Evolutionary conservation across 2,329 filamentous ascomycete genomes (phyloP), one percentile per base, ranked within the genome.

Genomic region (Penicillium crustosum): DNA sequence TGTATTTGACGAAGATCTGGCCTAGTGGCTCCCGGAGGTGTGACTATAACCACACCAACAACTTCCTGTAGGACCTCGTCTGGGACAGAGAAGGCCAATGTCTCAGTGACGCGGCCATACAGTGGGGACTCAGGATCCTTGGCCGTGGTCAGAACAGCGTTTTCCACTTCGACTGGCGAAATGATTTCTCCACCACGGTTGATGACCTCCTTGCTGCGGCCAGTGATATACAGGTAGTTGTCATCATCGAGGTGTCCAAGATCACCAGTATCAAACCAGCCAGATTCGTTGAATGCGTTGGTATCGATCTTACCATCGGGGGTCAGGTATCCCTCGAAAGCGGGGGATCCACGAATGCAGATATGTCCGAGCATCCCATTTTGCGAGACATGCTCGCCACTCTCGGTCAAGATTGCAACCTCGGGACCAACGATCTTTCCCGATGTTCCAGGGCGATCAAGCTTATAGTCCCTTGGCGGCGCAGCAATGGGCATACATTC

Each of bases 401-500:
- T 74, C 65, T 83, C 76, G 0, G 33, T 55, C 33, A 84, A 67
- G 41, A 85, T 81, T 5, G 76, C 68, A 9, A 84, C 70, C 25
- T 83, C 81, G 6, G 82, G 82, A 1, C 82, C 82, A 8, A 79
- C 78, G 29, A 75, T 78, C 48, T 82, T 68, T 27, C 82, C 82
- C 1, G 82, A 84, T 3, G 82, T 84, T 2, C 82, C 82, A 42
- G 78, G 74, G 4, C 80, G 78, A 53, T 83, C 81, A 5, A 84
- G 74, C 29, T 71, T 69, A 63, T 84, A 84, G 60, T 78, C 67
- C n/a, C 83, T 69, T 0, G 81, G 82, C 2, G 82, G 82, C 3
- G 81, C 83, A 3, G 81, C 82, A 47, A 84, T 84, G 0, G 82
- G 82, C 81, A 84, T 84, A 62, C 82, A 84, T 71, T 84, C 82